Evolutionary conservation across 83 land plant species (phyloP).

Genomic region (Picea engelmannii): DNA sequence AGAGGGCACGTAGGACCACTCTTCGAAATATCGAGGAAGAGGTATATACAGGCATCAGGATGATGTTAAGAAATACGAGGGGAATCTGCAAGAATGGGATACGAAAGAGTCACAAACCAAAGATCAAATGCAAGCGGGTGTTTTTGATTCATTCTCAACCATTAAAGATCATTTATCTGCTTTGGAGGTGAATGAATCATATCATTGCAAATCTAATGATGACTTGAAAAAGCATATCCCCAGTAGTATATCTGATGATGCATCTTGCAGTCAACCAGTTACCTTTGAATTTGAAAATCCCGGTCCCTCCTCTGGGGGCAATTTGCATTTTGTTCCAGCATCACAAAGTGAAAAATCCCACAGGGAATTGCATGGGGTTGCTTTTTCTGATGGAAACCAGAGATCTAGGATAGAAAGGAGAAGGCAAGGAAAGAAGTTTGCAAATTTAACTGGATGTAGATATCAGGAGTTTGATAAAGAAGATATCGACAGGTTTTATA

Average conservation of each 20-base stretch:
- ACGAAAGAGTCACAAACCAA: neutral
- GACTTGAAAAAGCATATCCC: neutral
- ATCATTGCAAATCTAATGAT: neutral
- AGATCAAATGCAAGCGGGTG: neutral
- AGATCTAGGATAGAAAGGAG: neutral
- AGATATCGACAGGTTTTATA: neutral
- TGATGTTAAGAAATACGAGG: neutral
- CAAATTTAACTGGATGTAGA: neutral
- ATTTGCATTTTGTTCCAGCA: neutral
- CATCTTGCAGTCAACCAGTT: neutral
- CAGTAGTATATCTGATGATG: neutral
- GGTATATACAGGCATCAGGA: neutral
- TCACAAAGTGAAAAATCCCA: neutral
- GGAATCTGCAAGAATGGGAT: slow-evolving; percentile 8
- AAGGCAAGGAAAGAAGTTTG: neutral
- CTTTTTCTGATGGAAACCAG: neutral
- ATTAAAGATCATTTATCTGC: slow-evolving; percentile 5
- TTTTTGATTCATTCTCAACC: slow-evolving; percentile 3
- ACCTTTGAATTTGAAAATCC: neutral
- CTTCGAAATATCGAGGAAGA: no score
- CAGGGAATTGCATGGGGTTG: neutral
- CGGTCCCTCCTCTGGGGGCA: neutral
- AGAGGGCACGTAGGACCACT: no score
- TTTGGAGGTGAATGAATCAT: neutral
- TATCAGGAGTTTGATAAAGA: slow-evolving; percentile 3